phyloP scores from a whole-genome alignment of 2,329 filamentous ascomycete genomes.

The Mariannaea sp. region DNA sequence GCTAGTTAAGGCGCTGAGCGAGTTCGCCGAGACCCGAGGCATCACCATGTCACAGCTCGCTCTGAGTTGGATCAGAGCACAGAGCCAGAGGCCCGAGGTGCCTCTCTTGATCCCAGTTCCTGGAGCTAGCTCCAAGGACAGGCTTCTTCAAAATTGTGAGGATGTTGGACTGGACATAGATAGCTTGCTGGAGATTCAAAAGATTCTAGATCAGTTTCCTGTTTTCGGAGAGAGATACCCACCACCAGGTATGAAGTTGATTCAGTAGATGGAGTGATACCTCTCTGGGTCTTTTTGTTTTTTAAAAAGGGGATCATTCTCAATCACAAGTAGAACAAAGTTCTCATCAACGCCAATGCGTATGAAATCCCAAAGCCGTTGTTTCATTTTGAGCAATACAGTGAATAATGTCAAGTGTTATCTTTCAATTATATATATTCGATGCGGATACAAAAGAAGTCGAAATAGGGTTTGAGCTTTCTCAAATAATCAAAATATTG shows the following conservation, averaged over 20 bases:
- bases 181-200: neutral
- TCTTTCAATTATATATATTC: no score
- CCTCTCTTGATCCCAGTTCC: slow-evolving; percentile 61
- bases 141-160: neutral
- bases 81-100: neutral
- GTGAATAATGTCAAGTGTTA: no score
- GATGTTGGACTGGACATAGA: neutral
- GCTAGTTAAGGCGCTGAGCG: slow-evolving; percentile 59
- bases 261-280: neutral
- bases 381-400: no score
- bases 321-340: no score
- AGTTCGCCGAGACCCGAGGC: slow-evolving; percentile 60
- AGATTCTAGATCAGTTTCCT: neutral
- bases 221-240: neutral
- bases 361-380: no score
- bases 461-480: no score
- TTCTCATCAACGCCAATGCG: no score
- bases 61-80: slow-evolving; percentile 60
- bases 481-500: no score
- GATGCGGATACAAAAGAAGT: no score
- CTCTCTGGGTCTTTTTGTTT: no score
- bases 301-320: no score
- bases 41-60: slow-evolving; percentile 65
- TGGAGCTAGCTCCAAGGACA: slow-evolving; percentile 47
- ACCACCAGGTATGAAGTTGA: neutral